These are phyloP conservation scores for Trichoderma simmonsii DNA, from an alignment of 2,329 filamentous ascomycete genomes.

Conservation along the genomic window DNA sequence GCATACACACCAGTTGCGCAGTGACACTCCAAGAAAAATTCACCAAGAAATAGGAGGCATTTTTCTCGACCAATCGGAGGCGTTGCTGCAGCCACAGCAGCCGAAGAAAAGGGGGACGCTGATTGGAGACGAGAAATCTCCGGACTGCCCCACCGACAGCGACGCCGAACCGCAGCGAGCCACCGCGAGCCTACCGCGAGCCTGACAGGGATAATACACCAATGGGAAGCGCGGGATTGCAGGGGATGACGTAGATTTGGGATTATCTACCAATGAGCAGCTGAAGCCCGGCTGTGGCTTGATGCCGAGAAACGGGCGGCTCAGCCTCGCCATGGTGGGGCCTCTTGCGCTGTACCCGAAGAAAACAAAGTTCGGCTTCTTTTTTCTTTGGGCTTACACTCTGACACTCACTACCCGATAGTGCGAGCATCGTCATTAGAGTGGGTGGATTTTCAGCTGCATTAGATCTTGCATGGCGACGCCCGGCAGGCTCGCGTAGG, in stretches of 20 bases:
- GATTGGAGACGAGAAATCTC: not conserved
- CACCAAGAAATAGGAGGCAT: not conserved
- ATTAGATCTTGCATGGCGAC: not conserved
- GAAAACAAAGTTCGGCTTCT: not conserved
- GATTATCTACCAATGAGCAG: not conserved
- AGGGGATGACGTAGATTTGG: not conserved
- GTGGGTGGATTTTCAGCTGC: not conserved
- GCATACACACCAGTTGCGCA: not conserved
- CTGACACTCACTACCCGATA: no score
- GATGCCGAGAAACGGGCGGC: slow-evolving; percentile 11
- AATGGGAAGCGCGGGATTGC: not conserved
- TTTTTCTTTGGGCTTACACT: not conserved
- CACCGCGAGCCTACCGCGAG: not conserved
- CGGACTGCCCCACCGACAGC: not conserved
- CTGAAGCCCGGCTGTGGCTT: not conserved
- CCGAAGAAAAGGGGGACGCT: not conserved
- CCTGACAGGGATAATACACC: not conserved
- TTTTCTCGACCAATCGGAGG: not conserved
- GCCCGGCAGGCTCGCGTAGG: not conserved
- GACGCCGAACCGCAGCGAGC: slow-evolving; percentile 3
- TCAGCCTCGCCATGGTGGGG: slow-evolving; percentile 6
- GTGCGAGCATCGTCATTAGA: not conserved
- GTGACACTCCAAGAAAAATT: not conserved
- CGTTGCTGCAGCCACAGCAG: not conserved
- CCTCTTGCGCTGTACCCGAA: not conserved